phyloP scores from a whole-genome alignment of 2,329 filamentous ascomycete species.

The Ophiocordyceps camponoti-rufipedis region DNA sequence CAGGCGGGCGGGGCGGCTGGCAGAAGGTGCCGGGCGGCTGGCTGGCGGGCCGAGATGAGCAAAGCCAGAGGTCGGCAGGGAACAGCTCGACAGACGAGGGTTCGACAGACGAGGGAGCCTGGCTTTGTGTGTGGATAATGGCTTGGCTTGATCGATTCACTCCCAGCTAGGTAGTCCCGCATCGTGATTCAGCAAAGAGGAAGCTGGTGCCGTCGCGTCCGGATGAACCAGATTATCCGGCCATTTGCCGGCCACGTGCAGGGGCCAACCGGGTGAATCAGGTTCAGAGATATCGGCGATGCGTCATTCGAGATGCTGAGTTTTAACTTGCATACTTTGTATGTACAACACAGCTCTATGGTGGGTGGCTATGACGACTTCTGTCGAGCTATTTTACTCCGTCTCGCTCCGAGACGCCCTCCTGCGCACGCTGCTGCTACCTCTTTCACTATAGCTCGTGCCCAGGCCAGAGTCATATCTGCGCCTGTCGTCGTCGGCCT shows the following conservation, averaged over 20 bases:
- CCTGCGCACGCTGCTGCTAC: conserved; percentile 12
- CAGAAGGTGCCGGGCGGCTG: not conserved
- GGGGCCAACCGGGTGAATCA: not conserved
- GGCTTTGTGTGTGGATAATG: not conserved
- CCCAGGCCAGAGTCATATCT: conserved; percentile 30
- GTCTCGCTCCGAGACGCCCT: conserved; percentile 9
- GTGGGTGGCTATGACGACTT: not conserved
- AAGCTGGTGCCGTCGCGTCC: conserved; percentile 2
- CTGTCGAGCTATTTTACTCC: not conserved
- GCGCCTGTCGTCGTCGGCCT: conserved; percentile 15
- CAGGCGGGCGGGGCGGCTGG: not conserved
- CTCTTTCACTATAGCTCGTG: conserved; percentile 30
- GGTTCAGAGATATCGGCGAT: too few species aligned
- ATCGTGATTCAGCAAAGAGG: conserved; percentile 1
- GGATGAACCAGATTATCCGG: conserved; percentile 1
- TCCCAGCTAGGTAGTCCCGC: not conserved
- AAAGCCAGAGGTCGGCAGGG: not conserved
- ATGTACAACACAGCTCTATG: too few species aligned
- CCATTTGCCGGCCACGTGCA: not conserved
- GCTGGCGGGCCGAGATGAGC: not conserved
- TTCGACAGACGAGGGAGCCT: not conserved
- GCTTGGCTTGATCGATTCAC: not conserved
- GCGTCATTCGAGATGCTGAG: too few species aligned
- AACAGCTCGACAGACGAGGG: not conserved
- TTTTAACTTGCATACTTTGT: too few species aligned